Percentiles rank a stretch among this genome's conserved stretches.
Conservation (phyloP, 495 filamentous ascomycete genomes). For the Aspergillus affinis region DNA sequence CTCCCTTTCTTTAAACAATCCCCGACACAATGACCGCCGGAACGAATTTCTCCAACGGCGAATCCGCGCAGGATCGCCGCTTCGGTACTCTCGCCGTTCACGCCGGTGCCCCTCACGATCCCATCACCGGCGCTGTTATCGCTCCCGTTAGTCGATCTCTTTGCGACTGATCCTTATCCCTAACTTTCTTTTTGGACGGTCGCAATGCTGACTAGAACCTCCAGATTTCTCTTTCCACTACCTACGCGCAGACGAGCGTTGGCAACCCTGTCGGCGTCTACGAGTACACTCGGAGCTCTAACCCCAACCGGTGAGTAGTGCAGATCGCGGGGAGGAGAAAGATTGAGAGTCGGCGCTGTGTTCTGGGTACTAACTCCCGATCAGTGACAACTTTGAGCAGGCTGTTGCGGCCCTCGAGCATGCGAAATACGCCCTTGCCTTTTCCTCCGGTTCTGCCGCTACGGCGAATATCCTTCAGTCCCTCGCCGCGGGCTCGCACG, state of each 20-base stretch:
- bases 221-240: slow-evolving; percentile 92
- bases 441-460: slow-evolving; percentile 90
- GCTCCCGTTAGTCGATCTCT: slow-evolving; percentile 57
- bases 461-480: slow-evolving; percentile 93
- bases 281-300: slow-evolving; percentile 89
- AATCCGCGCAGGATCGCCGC: slow-evolving; percentile 51
- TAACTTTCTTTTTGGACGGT: background rate
- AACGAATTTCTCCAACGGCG: slow-evolving; percentile 22
- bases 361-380: slow-evolving; percentile 13
- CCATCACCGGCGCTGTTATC: slow-evolving; percentile 90
- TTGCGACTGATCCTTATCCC: background rate
- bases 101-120: slow-evolving; percentile 86
- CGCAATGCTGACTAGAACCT: slow-evolving; percentile 15
- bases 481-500: slow-evolving; percentile 86
- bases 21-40: slow-evolving; percentile 22
- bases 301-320: slow-evolving; percentile 72
- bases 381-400: slow-evolving; percentile 81
- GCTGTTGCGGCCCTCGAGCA: slow-evolving; percentile 90
- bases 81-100: slow-evolving; percentile 96
- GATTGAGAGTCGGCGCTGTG: background rate
- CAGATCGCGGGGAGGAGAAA: background rate
- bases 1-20: background rate
- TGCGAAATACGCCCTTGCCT: slow-evolving; percentile 90
- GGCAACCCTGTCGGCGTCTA: slow-evolving; percentile 81
- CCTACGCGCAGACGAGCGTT: slow-evolving; percentile 82